Base-by-base conservation (phyloP, 352 stramenopile species). In the Globisporangium alternatum region DNA sequence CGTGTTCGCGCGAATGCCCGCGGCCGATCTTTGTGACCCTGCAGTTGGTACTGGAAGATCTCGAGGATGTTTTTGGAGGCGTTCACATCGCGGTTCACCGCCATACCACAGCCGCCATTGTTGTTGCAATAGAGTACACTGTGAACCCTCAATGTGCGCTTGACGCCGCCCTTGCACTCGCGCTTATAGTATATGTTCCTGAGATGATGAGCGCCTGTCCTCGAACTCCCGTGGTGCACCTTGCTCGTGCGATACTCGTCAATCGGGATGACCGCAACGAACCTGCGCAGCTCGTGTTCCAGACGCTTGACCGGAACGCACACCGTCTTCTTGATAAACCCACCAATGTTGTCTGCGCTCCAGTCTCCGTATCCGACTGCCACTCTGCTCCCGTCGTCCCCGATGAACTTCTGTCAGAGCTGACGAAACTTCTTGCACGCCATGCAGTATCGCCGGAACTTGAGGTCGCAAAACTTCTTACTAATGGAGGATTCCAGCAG, bases 91-190 rank as follows among this genome's bases (percentile, higher is more conserved):
- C 17, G 51, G 51, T 56, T 56, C 51, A 56, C 51, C 25, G 51
- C 17, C 51, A 56, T 56, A 56, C 51, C 51, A 17, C 19, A 56
- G 31, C 51, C 25, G 6, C 25, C 25, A 39, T 56, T 56, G 51
- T 41, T 56, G 25, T 41, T 56, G 31, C 51, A 56, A 37, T 56
- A 22, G 51, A 56, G 51, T 56, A 56, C 51, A 56, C 51, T 56
- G 31, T 56, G 51, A 56, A 56, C 51, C 51, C 6, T 56, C 28
- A 56, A 41, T 4, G 5, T 21, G 17, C 22, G 51, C 19, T 56
- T 56, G 13, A 56, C 31, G 9, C 25, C 51, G 22, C 5, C 22
- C 31, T 41, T 56, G 51, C 51, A 56, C 51, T 56, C 0, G 51
- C 21, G 6, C 43, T 49, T 28, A 19, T 49, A 19, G 43, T 49